Evolutionary conservation across 1,139 yeast genomes (phyloP).

Genomic region (Hemisphaericaspora xylofermentans): DNA sequence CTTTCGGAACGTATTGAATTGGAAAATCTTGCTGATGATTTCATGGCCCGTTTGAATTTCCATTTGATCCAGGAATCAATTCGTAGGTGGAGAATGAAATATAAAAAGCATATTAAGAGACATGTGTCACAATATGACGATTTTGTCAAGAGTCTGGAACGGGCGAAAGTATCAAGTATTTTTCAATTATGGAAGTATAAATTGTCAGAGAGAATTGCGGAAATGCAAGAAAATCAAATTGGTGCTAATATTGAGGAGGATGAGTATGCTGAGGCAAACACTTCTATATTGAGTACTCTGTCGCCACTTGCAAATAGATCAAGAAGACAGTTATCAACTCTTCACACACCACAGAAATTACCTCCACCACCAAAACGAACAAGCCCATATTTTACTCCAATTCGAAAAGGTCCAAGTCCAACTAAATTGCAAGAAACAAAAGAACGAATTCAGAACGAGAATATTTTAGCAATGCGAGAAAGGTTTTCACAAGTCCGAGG

Average conservation of each 20-base stretch:
- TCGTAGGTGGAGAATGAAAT: conserved; percentile 42
- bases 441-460: conserved; percentile 33
- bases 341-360: conserved; percentile 1
- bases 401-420: conserved; percentile 32
- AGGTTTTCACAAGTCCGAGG: conserved; percentile 33
- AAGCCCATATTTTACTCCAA: conserved; percentile 23
- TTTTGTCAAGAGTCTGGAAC: conserved; percentile 35
- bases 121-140: conserved; percentile 39
- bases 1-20: conserved; percentile 35
- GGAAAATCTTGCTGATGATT: conserved; percentile 33
- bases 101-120: conserved; percentile 31
- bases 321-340: conserved; percentile 4
- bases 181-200: conserved; percentile 41
- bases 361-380: conserved; percentile 23
- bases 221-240: neutral
- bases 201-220: conserved; percentile 10
- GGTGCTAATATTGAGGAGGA: conserved; percentile 16
- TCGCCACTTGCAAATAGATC: conserved; percentile 39
- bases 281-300: conserved; percentile 25
- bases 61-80: conserved; percentile 24
- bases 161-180: conserved; percentile 26
- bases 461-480: conserved; percentile 34
- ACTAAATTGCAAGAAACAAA: conserved; percentile 42
- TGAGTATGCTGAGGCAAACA: conserved; percentile 13
- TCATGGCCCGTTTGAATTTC: conserved; percentile 29